Base-by-base conservation (phyloP, 495 filamentous ascomycete species). In the Acidiella bohemica region DNA sequence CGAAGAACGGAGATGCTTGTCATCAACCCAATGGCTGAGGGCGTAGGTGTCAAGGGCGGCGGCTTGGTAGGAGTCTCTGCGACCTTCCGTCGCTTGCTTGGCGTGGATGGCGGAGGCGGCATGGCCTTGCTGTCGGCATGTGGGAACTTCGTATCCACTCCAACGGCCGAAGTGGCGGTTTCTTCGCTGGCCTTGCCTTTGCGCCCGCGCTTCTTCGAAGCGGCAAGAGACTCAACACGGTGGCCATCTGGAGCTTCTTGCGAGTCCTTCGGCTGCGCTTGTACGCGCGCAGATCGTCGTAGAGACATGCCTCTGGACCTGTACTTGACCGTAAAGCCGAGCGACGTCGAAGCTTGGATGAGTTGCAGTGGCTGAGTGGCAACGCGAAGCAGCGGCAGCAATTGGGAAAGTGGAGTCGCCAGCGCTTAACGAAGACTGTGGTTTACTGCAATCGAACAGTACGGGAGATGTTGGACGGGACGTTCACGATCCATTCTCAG, bases 31-130 rank as follows among this genome's bases (percentile, higher is more conserved):
- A 56, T 44, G 6, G 50, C 53, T 8, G 55, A 47, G 1, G 57
- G 58, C 5, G 58, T 56, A 3, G 56, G 52, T 11, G 59, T 60
- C 13, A 53, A 13, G n/a, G 50, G 55, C 1, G 57, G 53, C 2
- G 42, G 47, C 20, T 49, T 46, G 9, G 17, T 28, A 1, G 35
- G 44, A 22, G 40, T 34, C 23, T 39, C 50, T 12, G 44, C 44
- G 23, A 50, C 38, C 23, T 36, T 47, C 7, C 49, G 39, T 20
- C 44, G 44, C 41, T 52, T 52, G 36, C 40, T 44, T 12, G 49
- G 49, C 17, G 49, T 48, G 2, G 33, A 40, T 21, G 39, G 38
- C 5, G 41, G 48, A 19, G 44, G 44, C 14, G 44, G 32, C 38
- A 51, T 46, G 2, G 42, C 21, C 12, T 36, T 12, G 12, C 9